Base-by-base conservation (phyloP, 331 rosid genomes). In the Spiraea crenata region DNA sequence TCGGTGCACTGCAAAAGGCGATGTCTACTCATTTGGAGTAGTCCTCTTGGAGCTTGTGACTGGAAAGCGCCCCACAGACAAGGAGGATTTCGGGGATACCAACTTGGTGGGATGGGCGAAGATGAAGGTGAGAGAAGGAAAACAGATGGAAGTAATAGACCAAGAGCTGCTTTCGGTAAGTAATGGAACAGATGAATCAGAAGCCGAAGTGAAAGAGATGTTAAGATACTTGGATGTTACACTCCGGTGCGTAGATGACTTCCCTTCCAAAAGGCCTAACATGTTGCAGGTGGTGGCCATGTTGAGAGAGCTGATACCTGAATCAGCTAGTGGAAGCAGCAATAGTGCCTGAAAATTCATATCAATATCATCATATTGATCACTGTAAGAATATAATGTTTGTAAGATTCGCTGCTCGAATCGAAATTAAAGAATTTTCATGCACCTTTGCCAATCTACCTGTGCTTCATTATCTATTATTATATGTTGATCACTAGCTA, bases 21-120 rank as follows among this genome's bases (percentile, higher is more conserved):
- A 93, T 57, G 99, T 93, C 7, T 93, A 93, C 72, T 93, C 99
- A n/a, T 91, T 89, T 57, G 99, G 99, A 12, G 99, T 93, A 41
- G 96, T 93, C 3, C 86, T 93, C 71, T 52, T 93, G 72, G 99
- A 93, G 67, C 86, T 93, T 5, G 84, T 93, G 15, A 86, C 96
- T 0, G 99, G 99, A 11, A 91, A 89, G 57, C 92, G 97, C 56
- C 99, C 99, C 1, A 93, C 99, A 0, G 99, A 93, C 72, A 93
- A 91, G 75, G 96, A 91, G 49, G 99, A 93, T 45, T 93, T 93
- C 9, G 99, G 97, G 20, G 99, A 93, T 79, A 91, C 99, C 5
- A 93, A 93, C 73, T 82, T 93, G 85, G 97, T 93, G 50, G 99
- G 99, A 11, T 93, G 99, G 99, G 91, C 90, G 12, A 93, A 93